Evolutionary conservation across 1,139 yeast species (phyloP).

Genomic region (Taphrina flavorubra): DNA sequence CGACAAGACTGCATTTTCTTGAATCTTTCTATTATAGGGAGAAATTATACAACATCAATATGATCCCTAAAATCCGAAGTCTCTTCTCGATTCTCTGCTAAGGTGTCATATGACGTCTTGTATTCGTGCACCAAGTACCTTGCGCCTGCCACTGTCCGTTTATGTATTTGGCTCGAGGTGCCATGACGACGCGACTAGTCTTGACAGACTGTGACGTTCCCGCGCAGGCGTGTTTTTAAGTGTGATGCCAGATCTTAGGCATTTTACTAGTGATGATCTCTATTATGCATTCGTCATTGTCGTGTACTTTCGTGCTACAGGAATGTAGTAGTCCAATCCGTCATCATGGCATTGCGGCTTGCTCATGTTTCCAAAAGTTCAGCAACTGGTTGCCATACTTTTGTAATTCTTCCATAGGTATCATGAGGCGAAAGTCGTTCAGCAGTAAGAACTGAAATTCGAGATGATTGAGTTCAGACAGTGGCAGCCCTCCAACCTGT

Average conservation of each 20-base stretch:
- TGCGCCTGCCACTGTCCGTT: background rate
- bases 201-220: no score
- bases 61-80: constrained; percentile 4
- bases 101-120: background rate
- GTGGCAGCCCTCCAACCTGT: constrained; percentile 79
- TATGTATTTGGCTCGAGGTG: background rate
- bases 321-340: background rate
- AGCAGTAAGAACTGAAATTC: constrained; percentile 86
- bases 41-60: constrained; percentile 11
- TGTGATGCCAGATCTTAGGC: no score
- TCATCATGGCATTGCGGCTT: background rate
- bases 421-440: constrained; percentile 84
- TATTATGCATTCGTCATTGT: background rate
- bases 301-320: background rate
- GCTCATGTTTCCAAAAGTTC: constrained; percentile 70
- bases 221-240: no score
- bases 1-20: constrained; percentile 13
- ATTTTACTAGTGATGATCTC: background rate
- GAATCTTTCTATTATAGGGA: constrained; percentile 8
- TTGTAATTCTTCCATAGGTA: constrained; percentile 87
- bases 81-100: background rate
- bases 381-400: constrained; percentile 84
- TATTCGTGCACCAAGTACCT: background rate
- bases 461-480: constrained; percentile 88
- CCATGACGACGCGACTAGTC: background rate